Conservation (phyloP, 2,329 filamentous ascomycete genomes). For the Neobulgaria alba region DNA sequence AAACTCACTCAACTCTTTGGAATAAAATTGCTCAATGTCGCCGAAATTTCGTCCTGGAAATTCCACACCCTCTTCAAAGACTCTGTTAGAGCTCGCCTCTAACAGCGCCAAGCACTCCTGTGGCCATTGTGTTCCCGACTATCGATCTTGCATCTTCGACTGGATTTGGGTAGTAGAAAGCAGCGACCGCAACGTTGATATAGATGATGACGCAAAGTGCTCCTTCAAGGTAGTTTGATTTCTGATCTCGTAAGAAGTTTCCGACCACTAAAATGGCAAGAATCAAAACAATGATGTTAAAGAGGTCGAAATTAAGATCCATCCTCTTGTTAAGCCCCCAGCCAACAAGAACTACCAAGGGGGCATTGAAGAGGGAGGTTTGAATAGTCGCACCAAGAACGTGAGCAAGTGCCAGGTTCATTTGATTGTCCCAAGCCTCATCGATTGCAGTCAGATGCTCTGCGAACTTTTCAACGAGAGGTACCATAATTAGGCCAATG, state of each 20-base stretch:
- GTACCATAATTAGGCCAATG: constrained; percentile 66
- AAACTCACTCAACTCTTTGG: too few species aligned
- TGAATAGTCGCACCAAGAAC: constrained; percentile 82
- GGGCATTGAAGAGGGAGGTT: constrained; percentile 81
- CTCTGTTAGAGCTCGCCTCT: not conserved
- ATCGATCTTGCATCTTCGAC: not conserved
- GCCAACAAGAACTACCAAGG: constrained; percentile 72
- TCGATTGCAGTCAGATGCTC: constrained; percentile 80
- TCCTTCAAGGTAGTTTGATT: constrained; percentile 87
- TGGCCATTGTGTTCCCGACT: not conserved
- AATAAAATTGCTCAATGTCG: too few species aligned
- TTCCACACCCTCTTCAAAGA: too few species aligned
- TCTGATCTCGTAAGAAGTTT: constrained; percentile 78
- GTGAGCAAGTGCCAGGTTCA: constrained; percentile 78
- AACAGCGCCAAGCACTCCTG: not conserved
- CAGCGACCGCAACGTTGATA: constrained; percentile 49
- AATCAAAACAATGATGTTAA: constrained; percentile 75
- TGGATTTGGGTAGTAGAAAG: constrained; percentile 46
- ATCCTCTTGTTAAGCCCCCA: constrained; percentile 68
- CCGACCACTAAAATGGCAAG: constrained; percentile 80
- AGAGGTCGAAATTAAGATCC: constrained; percentile 78
- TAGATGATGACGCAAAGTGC: constrained; percentile 66
- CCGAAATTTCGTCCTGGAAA: too few species aligned
- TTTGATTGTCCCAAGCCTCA: constrained; percentile 75
- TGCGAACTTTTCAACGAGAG: constrained; percentile 77